Percentiles rank a stretch among this genome's conserved stretches.
phyloP scores from a whole-genome alignment of 1,139 yeast genomes.

The Pichia sp. region DNA sequence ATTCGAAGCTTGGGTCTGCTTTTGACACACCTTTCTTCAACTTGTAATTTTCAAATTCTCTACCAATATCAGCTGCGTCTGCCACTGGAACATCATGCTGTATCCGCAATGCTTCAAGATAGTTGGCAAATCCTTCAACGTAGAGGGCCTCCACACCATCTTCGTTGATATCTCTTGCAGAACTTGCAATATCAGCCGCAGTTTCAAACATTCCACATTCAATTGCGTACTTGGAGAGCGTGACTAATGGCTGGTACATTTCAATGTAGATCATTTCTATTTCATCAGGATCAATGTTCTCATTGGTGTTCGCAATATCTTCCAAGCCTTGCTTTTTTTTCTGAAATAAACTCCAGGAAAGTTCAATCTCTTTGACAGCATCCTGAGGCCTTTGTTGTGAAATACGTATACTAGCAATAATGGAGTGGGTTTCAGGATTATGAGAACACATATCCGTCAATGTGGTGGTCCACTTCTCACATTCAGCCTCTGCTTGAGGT shows the following conservation, averaged over 20 bases:
- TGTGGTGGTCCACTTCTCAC: conserved; percentile 66
- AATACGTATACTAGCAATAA: conserved; percentile 82
- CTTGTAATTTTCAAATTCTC: conserved; percentile 48
- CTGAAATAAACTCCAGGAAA: conserved; percentile 69
- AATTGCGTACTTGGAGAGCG: conserved; percentile 67
- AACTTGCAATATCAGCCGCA: conserved; percentile 56
- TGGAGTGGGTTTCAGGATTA: conserved; percentile 77
- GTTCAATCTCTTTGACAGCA: conserved; percentile 63
- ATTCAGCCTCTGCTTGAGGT: conserved; percentile 74
- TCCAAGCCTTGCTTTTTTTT: conserved; percentile 48
- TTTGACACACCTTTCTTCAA: conserved; percentile 31
- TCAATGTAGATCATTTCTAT: conserved; percentile 50
- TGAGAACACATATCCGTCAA: conserved; percentile 56
- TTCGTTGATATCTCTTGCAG: conserved; percentile 74
- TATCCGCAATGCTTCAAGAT: conserved; percentile 50
- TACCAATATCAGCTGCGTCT: conserved; percentile 33
- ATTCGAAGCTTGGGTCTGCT: conserved; percentile 30
- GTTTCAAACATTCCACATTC: conserved; percentile 71
- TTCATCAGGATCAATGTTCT: conserved; percentile 21
- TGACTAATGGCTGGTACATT: conserved; percentile 61
- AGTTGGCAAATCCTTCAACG: conserved; percentile 72
- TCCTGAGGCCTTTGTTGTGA: conserved; percentile 77
- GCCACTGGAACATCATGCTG: conserved; percentile 23
- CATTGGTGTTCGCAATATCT: conserved; percentile 35
- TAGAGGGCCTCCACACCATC: conserved; percentile 75